Conservation (phyloP, 108 stramenopile species). For the Discostella pseudostelligera region DNA sequence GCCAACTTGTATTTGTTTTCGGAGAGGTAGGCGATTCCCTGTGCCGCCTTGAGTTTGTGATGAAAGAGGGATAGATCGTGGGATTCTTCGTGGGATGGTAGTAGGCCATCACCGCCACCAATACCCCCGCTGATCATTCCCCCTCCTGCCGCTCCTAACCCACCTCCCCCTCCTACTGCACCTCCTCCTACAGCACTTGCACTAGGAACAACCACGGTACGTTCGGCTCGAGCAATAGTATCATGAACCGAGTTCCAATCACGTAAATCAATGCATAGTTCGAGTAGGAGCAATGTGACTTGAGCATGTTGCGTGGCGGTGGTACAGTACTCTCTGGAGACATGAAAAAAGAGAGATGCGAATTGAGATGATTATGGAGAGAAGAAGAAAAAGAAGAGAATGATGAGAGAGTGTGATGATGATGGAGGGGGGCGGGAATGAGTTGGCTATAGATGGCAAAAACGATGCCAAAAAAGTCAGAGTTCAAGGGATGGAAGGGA, state of each 20-base stretch:
- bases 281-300: constrained; percentile 54
- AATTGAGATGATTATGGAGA: background rate
- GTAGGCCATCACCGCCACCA: background rate
- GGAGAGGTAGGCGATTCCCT: constrained; percentile 41
- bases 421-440: too few species aligned
- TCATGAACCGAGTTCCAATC: constrained; percentile 1
- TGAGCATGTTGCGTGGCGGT: constrained; percentile 56
- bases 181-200: too few species aligned
- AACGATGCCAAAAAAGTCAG: too few species aligned
- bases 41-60: constrained; percentile 45
- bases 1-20: constrained; percentile 43
- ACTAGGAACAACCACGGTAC: constrained; percentile 9
- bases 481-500: too few species aligned
- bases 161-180: background rate
- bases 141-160: too few species aligned
- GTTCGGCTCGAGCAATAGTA: constrained; percentile 34
- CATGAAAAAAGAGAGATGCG: background rate
- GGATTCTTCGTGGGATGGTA: constrained; percentile 18
- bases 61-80: constrained; percentile 25
- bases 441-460: too few species aligned
- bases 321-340: constrained; percentile 69
- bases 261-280: constrained; percentile 54
- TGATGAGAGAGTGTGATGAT: background rate
- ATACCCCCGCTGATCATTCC: too few species aligned
- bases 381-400: background rate